Percentiles rank a stretch among this genome's conserved stretches.
phyloP scores from a whole-genome alignment of 1,284 basidiomycete species.

The Cryptococcus sp. region DNA sequence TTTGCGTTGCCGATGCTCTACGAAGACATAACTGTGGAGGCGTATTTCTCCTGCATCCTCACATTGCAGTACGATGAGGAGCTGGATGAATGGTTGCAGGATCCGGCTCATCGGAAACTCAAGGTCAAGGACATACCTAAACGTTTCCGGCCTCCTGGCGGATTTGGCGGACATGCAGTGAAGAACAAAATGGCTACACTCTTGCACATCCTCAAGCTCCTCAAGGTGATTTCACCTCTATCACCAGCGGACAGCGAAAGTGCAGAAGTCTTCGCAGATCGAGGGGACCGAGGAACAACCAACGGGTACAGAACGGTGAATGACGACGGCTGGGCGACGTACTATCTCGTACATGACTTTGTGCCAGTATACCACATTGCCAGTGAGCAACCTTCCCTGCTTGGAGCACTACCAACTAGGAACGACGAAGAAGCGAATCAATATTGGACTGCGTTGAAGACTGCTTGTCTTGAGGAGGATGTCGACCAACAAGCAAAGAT shows the following conservation, averaged over 20 bases:
- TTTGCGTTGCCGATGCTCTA: slow-evolving; percentile 39
- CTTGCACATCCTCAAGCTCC: slow-evolving; percentile 25
- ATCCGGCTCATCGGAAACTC: slow-evolving; percentile 27
- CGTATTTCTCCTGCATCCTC: slow-evolving; percentile 33
- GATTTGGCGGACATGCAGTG: slow-evolving; percentile 24
- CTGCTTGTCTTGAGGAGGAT: slow-evolving; percentile 21
- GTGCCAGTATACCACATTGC: slow-evolving; percentile 45
- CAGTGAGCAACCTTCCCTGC: slow-evolving; percentile 16
- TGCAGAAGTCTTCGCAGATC: slow-evolving; percentile 12
- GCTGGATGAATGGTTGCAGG: slow-evolving; percentile 33
- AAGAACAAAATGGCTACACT: slow-evolving; percentile 29
- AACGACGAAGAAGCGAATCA: slow-evolving; percentile 19
- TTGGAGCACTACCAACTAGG: slow-evolving; percentile 34
- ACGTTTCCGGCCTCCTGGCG: slow-evolving; percentile 15
- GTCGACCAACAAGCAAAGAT: slow-evolving; percentile 6
- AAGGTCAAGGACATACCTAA: slow-evolving; percentile 28
- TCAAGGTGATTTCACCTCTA: slow-evolving; percentile 39
- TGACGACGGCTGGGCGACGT: slow-evolving; percentile 14
- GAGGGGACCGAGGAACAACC: neutral
- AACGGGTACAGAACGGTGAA: slow-evolving; percentile 14
- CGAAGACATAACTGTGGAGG: slow-evolving; percentile 37
- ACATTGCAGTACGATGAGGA: slow-evolving; percentile 32
- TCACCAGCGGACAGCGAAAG: slow-evolving; percentile 9
- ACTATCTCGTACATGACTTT: slow-evolving; percentile 40
- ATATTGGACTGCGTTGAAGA: slow-evolving; percentile 28